Evolutionary conservation across 2,329 filamentous ascomycete genomes (phyloP), one percentile per base, ranked within the genome.

Genomic region (Pyrenophora teres): DNA sequence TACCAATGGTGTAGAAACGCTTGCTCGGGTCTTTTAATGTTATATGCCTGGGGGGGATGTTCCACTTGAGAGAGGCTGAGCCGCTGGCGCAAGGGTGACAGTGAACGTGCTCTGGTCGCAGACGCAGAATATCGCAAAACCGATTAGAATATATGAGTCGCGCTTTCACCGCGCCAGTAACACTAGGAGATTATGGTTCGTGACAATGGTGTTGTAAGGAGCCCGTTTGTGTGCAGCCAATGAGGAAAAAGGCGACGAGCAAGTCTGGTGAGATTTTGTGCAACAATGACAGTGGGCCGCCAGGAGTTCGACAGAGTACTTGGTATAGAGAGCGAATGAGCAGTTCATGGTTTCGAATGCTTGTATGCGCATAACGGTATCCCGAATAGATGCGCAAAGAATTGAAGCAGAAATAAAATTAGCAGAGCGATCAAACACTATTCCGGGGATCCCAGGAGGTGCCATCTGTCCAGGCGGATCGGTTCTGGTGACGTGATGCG

Each of bases 101-200:
- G 27, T 30, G 27, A 30, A 30, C 27, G 27, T 30, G 27, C 27
- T 30, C 27, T 30, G 10, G 10, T 30, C 8, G 27, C 27, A 30
- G 27, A 30, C 9, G 7, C 27, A 30, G 30, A 40, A 18, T 21
- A 35, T 31, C 19, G 27, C 40, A 35, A 15, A 18, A 39, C 6
- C 39, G 40, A 32, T 51, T 57, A 38, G 25, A 46, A 19, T 13
- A 16, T 37, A 9, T 21, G 18, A 23, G 40, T 19, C 27, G 16
- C 12, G 43, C 33, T 36, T 40, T 38, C 40, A 38, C 33, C 41
- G 38, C 27, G 37, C 38, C 35, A 46, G 56, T 56, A 59, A 54
- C 50, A 16, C 31, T 40, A n/a, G 43, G 39, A 54, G 15, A 54
- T 49, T 41, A 12, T 43, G 18, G 25, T 42, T 21, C n/a, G 50